Conservation (phyloP, 768 basidiomycete species). For the Trametopsis cervina region DNA sequence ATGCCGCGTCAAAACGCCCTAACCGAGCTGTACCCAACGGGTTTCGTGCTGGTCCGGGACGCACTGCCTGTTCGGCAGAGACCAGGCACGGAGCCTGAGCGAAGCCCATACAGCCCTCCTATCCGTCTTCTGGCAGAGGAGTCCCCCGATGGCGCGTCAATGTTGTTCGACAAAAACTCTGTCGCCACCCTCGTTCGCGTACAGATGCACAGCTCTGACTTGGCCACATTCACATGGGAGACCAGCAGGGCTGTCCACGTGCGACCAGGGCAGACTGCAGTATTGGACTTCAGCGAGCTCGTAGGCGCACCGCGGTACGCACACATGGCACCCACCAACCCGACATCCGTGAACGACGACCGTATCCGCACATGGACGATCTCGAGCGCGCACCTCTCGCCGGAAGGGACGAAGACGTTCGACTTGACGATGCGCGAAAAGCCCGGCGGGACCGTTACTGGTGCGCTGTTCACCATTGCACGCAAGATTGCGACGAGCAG, state of each 20-base stretch:
- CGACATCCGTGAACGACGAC: conserved; percentile 48
- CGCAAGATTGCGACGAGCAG: conserved; percentile 30
- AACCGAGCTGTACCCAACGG: conserved; percentile 42
- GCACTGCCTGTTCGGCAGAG: conserved; percentile 48
- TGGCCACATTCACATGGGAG: conserved; percentile 50
- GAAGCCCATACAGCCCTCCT: conserved; percentile 56
- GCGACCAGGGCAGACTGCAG: conserved; percentile 41
- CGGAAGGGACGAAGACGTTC: conserved; percentile 24
- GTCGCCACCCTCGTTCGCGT: conserved; percentile 28
- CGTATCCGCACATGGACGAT: conserved; percentile 62
- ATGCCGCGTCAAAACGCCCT: conserved; percentile 52
- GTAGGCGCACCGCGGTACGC: conserved; percentile 39
- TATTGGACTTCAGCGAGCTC: conserved; percentile 47
- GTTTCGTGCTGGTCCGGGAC: conserved; percentile 44
- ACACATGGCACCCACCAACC: conserved; percentile 43
- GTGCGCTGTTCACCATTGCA: conserved; percentile 44
- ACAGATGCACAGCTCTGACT: conserved; percentile 32
- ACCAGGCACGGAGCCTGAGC: conserved; percentile 22
- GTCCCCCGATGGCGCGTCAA: conserved; percentile 13
- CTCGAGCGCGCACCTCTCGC: conserved; percentile 28
- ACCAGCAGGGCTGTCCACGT: conserved; percentile 24
- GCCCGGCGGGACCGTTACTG: conserved; percentile 46
- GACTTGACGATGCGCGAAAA: conserved; percentile 51
- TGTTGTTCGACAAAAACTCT: conserved; percentile 23
- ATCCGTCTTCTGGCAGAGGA: conserved; percentile 47